Conservation (phyloP, 108 stramenopile species). For the Fistulifera pelliculosa region DNA sequence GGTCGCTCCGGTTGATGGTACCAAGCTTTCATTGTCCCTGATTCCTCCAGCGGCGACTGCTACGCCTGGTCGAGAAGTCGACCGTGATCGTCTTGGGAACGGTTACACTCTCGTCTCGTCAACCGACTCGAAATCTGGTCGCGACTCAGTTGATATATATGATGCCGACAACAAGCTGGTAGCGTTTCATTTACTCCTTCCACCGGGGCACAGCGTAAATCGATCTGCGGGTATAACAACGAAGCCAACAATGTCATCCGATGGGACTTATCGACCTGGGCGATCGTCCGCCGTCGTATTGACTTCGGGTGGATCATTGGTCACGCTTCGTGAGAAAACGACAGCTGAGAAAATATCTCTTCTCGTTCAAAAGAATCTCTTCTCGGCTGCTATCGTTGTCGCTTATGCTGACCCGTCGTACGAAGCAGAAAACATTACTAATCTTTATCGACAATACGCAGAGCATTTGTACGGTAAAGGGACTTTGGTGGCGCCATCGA, state of each 20-base stretch:
- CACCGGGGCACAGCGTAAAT: constrained; percentile 68
- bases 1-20: constrained; percentile 74
- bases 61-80: not conserved
- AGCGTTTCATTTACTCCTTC: constrained; percentile 74
- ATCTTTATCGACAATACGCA: constrained; percentile 80
- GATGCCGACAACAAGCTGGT: constrained; percentile 78
- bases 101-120: constrained; percentile 70
- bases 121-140: constrained; percentile 67
- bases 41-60: constrained; percentile 44
- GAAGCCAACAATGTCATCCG: constrained; percentile 22
- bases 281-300: constrained; percentile 63
- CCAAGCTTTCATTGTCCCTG: constrained; percentile 52
- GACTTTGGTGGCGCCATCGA: constrained; percentile 84
- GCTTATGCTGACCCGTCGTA: constrained; percentile 78
- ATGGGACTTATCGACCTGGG: constrained; percentile 43
- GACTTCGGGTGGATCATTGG: constrained; percentile 74
- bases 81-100: not conserved
- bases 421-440: constrained; percentile 56
- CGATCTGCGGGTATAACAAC: constrained; percentile 61
- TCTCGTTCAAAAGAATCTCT: constrained; percentile 81
- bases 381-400: constrained; percentile 86
- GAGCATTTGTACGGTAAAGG: constrained; percentile 92
- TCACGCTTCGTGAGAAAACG: constrained; percentile 79
- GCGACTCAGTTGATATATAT: constrained; percentile 81
- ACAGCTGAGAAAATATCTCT: constrained; percentile 85